Conservation (phyloP, 1,284 basidiomycete species). For the Athelia psychrophila region DNA sequence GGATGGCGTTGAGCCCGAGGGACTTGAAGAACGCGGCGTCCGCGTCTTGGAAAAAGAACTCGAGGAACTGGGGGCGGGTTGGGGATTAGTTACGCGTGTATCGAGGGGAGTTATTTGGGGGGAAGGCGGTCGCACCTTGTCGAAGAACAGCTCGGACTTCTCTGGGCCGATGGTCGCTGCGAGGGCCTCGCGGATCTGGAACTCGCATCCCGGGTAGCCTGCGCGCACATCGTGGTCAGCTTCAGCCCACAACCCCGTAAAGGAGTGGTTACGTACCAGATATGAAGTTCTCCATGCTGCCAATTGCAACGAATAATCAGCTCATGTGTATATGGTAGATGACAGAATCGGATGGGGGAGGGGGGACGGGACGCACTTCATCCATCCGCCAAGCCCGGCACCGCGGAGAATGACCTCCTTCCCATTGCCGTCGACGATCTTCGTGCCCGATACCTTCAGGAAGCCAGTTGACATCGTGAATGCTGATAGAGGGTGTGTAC, state of each 20-base stretch:
- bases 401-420: constrained; percentile 61
- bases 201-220: constrained; percentile 61
- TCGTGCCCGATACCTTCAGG: constrained; percentile 53
- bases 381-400: constrained; percentile 70
- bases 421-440: constrained; percentile 52
- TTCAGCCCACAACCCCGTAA: neutral
- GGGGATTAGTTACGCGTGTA: too few relatives aligned
- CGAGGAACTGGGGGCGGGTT: constrained; percentile 63
- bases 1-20: constrained; percentile 70
- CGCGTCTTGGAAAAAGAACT: constrained; percentile 70
- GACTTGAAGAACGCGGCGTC: constrained; percentile 70
- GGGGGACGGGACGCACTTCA: constrained; percentile 46
- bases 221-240: constrained; percentile 1
- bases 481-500: too few relatives aligned
- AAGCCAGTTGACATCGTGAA: constrained; percentile 17
- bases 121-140: constrained; percentile 45
- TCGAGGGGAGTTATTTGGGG: neutral
- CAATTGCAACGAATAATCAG: too few relatives aligned
- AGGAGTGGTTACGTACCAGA: constrained; percentile 30
- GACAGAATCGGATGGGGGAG: too few relatives aligned
- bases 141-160: constrained; percentile 77
- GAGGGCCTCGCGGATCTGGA: constrained; percentile 66
- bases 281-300: constrained; percentile 67
- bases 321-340: too few relatives aligned
- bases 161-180: constrained; percentile 59